These are phyloP conservation scores for Auricularia sp. DNA, from an alignment of 768 basidiomycete species.

Conservation along the genomic window DNA sequence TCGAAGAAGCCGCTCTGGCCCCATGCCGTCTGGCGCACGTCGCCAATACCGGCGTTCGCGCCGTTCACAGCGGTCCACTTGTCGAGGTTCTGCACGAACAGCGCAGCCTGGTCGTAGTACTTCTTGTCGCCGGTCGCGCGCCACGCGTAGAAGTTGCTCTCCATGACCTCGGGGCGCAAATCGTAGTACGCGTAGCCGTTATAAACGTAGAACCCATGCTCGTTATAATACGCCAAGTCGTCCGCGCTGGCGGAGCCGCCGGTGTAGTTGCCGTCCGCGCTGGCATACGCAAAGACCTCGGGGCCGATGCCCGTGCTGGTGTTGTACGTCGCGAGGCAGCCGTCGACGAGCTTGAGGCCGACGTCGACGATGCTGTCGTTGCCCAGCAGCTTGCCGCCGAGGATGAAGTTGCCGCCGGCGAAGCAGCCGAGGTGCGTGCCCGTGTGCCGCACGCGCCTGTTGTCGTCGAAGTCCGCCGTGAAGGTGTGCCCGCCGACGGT, in stretches of 20 bases:
- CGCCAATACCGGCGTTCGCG: constrained; percentile 43
- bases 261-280: constrained; percentile 49
- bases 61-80: constrained; percentile 6
- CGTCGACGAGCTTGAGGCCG: constrained; percentile 54
- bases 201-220: constrained; percentile 56
- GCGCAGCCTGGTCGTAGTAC: constrained; percentile 55
- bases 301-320: constrained; percentile 70
- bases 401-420: constrained; percentile 66
- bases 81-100: constrained; percentile 29
- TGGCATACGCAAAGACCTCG: constrained; percentile 42
- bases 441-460: constrained; percentile 41
- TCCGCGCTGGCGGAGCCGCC: constrained; percentile 23
- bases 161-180: constrained; percentile 67
- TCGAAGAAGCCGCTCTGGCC: constrained; percentile 28
- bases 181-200: constrained; percentile 44
- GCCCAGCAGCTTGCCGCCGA: constrained; percentile 58
- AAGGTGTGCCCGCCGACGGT: constrained; percentile 54
- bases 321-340: constrained; percentile 76
- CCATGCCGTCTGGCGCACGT: constrained; percentile 37
- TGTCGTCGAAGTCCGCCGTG: constrained; percentile 52
- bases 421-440: constrained; percentile 71
- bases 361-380: constrained; percentile 59
- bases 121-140: constrained; percentile 59
- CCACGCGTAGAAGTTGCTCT: constrained; percentile 75
- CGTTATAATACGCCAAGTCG: constrained; percentile 44